Percentiles rank a stretch among this genome's conserved stretches.
These are phyloP conservation scores for Neovahlkampfia damariscottae DNA, from an alignment of 78 protist species.

Conservation along the genomic window DNA sequence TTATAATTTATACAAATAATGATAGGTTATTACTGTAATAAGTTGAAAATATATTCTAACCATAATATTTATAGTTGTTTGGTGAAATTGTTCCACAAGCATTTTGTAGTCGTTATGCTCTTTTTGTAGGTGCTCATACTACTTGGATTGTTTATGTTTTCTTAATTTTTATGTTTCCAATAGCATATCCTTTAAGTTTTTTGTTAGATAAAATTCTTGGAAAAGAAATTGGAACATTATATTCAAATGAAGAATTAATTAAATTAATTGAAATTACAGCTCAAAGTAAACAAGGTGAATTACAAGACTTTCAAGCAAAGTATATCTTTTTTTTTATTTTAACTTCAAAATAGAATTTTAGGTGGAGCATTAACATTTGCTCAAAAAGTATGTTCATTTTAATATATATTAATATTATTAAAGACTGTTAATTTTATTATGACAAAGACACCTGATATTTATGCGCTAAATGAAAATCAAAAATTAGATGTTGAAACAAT, in stretches of 20 bases:
- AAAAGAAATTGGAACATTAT: constrained; percentile 18
- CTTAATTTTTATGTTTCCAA: not conserved
- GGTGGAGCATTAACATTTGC: not conserved
- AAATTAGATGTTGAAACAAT: not conserved
- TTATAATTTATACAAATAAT: too few species aligned
- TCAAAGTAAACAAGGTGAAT: not conserved
- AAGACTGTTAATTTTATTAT: constrained; percentile 2
- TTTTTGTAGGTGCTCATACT: constrained; percentile 40
- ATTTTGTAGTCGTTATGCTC: constrained; percentile 39
- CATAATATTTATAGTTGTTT: constrained; percentile 25
- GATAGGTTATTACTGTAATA: too few species aligned
- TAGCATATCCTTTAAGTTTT: constrained; percentile 11
- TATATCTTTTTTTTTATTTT: too few species aligned
- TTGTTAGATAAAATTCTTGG: constrained; percentile 11
- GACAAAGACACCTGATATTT: constrained; percentile 70
- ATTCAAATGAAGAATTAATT: constrained; percentile 5
- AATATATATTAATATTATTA: too few species aligned
- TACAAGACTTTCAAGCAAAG: too few species aligned
- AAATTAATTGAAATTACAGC: not conserved
- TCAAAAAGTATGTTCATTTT: too few species aligned
- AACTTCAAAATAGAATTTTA: not conserved
- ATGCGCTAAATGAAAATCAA: constrained; percentile 39
- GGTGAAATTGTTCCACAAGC: constrained; percentile 74
- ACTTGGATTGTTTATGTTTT: constrained; percentile 16
- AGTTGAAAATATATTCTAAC: not conserved